Conservation (phyloP, 2,329 filamentous ascomycete species). For the Scedosporium boydii region DNA sequence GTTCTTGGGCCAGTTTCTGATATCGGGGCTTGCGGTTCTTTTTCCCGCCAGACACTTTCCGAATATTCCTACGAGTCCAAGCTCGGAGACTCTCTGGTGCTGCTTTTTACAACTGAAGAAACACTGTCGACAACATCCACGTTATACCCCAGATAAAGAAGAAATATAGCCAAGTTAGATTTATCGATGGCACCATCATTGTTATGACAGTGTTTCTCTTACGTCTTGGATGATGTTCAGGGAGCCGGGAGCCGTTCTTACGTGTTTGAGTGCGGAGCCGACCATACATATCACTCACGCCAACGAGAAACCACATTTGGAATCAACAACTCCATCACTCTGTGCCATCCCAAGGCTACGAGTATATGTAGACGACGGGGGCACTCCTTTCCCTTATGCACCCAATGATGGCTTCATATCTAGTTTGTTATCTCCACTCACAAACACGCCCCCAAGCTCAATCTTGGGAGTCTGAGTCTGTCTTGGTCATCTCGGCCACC, state of each 20-base stretch:
- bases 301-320: background rate
- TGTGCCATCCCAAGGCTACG: background rate
- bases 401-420: background rate
- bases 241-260: background rate
- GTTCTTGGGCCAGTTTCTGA: too few relatives aligned
- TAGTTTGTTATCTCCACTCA: background rate
- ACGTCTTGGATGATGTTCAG: background rate
- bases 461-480: background rate
- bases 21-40: too few relatives aligned
- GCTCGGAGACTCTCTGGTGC: too few relatives aligned
- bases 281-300: background rate
- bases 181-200: background rate
- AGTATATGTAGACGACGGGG: too few relatives aligned
- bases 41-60: too few relatives aligned
- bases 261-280: background rate
- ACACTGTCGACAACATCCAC: background rate
- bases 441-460: background rate
- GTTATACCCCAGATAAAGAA: background rate
- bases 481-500: background rate
- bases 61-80: too few relatives aligned
- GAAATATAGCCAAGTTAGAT: background rate
- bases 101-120: background rate
- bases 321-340: background rate
- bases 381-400: background rate
- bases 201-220: background rate